Percentiles rank a stretch among this genome's conserved stretches.
Evolutionary conservation across 2,329 filamentous ascomycete genomes (phyloP).

Genomic region (Neoarthrinium moseri): DNA sequence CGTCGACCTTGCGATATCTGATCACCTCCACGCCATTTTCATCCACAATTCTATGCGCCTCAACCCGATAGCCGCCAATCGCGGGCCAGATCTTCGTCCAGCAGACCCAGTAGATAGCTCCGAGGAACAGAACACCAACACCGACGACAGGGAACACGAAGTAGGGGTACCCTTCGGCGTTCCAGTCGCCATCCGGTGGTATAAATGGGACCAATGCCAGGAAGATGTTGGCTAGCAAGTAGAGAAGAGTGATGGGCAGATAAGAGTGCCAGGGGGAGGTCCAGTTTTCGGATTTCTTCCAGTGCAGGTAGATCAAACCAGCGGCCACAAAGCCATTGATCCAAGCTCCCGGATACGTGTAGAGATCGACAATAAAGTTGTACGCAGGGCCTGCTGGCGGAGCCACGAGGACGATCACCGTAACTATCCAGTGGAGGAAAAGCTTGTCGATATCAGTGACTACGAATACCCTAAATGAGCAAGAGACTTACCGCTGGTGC

Average conservation of each 20-base stretch:
- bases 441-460: slow-evolving; percentile 32
- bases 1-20: slow-evolving; percentile 23
- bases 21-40: slow-evolving; percentile 30
- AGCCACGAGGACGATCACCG: slow-evolving; percentile 62
- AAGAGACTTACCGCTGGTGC: slow-evolving; percentile 44
- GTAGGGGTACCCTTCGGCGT: slow-evolving; percentile 51
- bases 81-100: slow-evolving; percentile 51
- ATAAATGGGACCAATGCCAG: slow-evolving; percentile 54
- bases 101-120: slow-evolving; percentile 49
- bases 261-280: slow-evolving; percentile 50
- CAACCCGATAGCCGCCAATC: slow-evolving; percentile 48
- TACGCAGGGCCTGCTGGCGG: slow-evolving; percentile 68
- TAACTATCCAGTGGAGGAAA: slow-evolving; percentile 66
- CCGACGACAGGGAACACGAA: slow-evolving; percentile 57
- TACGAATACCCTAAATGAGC: neutral
- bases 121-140: slow-evolving; percentile 48
- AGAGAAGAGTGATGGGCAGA: slow-evolving; percentile 46
- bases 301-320: slow-evolving; percentile 52
- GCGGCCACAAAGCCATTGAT: slow-evolving; percentile 51
- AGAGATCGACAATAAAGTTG: slow-evolving; percentile 63
- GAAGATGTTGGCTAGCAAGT: slow-evolving; percentile 50
- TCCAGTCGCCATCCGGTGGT: slow-evolving; percentile 46
- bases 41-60: slow-evolving; percentile 40
- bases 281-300: slow-evolving; percentile 50
- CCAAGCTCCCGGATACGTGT: slow-evolving; percentile 53